phyloP scores from a whole-genome alignment of 495 filamentous ascomycete species.

The Friedmanniomyces endolithicus region DNA sequence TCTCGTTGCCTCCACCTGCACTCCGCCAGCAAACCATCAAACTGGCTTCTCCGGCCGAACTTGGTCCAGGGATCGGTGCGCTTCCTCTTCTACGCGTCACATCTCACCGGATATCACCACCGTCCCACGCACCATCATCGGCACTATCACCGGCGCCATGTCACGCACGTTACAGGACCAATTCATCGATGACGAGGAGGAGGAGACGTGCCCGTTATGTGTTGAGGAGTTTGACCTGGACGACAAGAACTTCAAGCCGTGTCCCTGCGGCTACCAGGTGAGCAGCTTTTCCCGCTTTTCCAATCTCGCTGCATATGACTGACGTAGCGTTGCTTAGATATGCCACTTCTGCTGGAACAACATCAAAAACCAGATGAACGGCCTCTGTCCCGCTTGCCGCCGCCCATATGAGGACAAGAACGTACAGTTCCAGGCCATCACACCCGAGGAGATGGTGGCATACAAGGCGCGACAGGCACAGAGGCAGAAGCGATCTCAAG shows the following conservation, averaged over 20 bases:
- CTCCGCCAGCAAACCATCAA: neutral
- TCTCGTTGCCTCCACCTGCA: neutral
- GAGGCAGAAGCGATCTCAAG: conserved; percentile 82
- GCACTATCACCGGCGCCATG: conserved; percentile 25
- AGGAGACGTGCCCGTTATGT: conserved; percentile 68
- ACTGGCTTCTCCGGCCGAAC: conserved; percentile 8
- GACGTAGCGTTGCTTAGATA: conserved; percentile 44
- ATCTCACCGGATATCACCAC: neutral
- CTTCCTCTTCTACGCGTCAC: conserved; percentile 7
- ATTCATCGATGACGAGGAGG: conserved; percentile 95
- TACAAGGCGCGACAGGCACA: conserved; percentile 72
- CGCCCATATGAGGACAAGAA: conserved; percentile 90
- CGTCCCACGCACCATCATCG: neutral
- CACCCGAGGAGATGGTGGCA: conserved; percentile 71
- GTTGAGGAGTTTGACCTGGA: conserved; percentile 98
- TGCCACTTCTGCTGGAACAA: conserved; percentile 99
- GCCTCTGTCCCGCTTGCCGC: conserved; percentile 89
- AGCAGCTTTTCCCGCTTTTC: conserved; percentile 10
- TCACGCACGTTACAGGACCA: conserved; percentile 76
- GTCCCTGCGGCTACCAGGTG: conserved; percentile 97
- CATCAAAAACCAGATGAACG: conserved; percentile 90
- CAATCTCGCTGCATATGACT: neutral
- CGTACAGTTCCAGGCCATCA: conserved; percentile 88
- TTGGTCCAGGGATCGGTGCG: neutral
- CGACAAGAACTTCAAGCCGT: conserved; percentile 93